Base-by-base conservation (phyloP, 176 grass and related monocot genomes). In the Pontederia paniculata region DNA sequence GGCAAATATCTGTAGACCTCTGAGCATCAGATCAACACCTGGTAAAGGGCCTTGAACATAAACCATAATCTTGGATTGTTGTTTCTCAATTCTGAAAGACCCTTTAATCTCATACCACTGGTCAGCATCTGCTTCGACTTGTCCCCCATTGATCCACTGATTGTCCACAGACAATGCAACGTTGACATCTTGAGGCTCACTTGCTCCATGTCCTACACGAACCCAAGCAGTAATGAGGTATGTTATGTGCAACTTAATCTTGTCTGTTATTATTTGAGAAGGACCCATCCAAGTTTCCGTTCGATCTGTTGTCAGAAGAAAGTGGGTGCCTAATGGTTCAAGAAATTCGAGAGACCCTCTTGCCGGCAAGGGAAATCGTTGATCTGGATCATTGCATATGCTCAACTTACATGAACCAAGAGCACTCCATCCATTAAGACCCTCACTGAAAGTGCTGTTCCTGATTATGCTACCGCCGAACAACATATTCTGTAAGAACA, bases 261-360 rank as follows among this genome's bases (percentile, higher is more conserved):
- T 90, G 69, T 84, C 77, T 23, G 83, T 98, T 73, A 98, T 88
- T 55, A 71, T 69, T 73, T 98, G 93, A 57, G 93, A 98, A 57
- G 93, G 93, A 14, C 93, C 93, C 93, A 98, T 91, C 93, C 93
- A 98, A 10, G 79, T 82, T 46, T 87, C 93, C 0, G 71, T 84
- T 60, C 83, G 93, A 67, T 81, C 79, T 21, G 77, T 80, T 42
- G 80, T 77, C 12, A 74, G 60, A 54, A 98, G 72, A 74, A 83
- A 89, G 42, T 20, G 62, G 54, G 60, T 76, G 17, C 37, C 83
- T 62, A 75, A 66, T 73, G 67, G 73, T 68, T 83, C 45, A 73
- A 75, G 37, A 68, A 44, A 56, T 13, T 17, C 17, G 12, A 54
- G 9, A 52, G 61, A 63, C 49, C 67, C 72, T 49, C 63, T 77